phyloP scores from a whole-genome alignment of 225 moss, liverwort and hornwort species.

The Pseudisothecium myosuroides region DNA sequence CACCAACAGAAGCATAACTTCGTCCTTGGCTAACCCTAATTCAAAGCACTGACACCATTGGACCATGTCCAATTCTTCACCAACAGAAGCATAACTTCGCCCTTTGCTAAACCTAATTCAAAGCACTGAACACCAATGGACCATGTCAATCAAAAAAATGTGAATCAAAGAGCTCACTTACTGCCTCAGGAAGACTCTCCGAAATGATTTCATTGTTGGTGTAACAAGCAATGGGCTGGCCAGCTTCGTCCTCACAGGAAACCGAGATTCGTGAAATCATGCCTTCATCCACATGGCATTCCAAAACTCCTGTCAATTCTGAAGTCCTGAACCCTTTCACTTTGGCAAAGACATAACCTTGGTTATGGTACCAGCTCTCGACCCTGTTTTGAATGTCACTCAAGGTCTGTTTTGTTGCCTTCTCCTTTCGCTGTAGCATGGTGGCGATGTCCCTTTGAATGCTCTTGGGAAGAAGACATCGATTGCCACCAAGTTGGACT shows the following conservation, averaged over 20 bases:
- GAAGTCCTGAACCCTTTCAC: conserved; percentile 24
- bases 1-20: background rate
- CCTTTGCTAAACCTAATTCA: background rate
- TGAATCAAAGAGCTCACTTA: background rate
- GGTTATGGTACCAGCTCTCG: conserved; percentile 37
- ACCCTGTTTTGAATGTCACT: conserved; percentile 23
- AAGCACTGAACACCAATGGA: background rate
- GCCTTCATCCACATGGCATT: conserved; percentile 49
- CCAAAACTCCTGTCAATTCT: conserved; percentile 2
- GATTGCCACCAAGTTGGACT: background rate
- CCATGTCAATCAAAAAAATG: background rate
- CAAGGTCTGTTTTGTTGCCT: conserved; percentile 10
- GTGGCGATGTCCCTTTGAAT: conserved; percentile 9
- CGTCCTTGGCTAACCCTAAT: background rate
- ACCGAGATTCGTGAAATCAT: conserved; percentile 16
- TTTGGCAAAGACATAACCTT: conserved; percentile 34
- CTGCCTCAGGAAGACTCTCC: conserved; percentile 26
- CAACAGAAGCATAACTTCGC: background rate
- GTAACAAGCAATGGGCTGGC: conserved; percentile 9
- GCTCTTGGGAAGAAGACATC: conserved; percentile 18
- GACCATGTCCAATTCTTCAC: conserved; percentile 4
- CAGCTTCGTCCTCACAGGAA: conserved; percentile 29
- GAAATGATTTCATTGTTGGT: conserved; percentile 22
- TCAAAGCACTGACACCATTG: background rate
- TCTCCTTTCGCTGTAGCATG: conserved; percentile 7